These are phyloP conservation scores for Anthostomella pinea DNA, from an alignment of 2,329 filamentous ascomycete genomes.

Conservation along the genomic window DNA sequence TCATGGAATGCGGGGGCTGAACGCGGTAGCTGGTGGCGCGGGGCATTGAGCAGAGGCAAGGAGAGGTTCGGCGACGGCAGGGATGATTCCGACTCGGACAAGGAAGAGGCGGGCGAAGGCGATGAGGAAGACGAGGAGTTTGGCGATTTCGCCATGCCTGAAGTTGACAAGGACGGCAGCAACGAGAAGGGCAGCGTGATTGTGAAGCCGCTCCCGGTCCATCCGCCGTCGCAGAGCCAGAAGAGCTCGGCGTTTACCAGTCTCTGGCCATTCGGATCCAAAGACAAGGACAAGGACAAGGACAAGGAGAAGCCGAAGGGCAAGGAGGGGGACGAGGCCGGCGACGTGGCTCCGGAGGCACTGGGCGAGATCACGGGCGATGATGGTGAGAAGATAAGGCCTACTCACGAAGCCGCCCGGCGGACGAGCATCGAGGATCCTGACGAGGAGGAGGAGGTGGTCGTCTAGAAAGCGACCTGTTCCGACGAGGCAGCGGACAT, in stretches of 20 bases:
- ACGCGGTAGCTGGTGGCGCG: constrained; percentile 50
- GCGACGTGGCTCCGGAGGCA: constrained; percentile 28
- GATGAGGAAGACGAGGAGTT: constrained; percentile 53
- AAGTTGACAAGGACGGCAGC: constrained; percentile 40
- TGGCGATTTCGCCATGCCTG: constrained; percentile 67
- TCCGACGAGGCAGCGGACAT: constrained; percentile 8
- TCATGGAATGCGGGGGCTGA: constrained; percentile 30
- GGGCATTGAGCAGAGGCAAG: constrained; percentile 32
- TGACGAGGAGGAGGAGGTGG: constrained; percentile 43
- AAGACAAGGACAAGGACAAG: constrained; percentile 32
- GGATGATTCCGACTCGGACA: constrained; percentile 45
- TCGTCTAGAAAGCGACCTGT: constrained; percentile 29
- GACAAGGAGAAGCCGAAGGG: constrained; percentile 24
- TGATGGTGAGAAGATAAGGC: constrained; percentile 41
- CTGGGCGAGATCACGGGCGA: constrained; percentile 36
- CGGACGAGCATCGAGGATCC: constrained; percentile 60
- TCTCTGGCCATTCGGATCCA: constrained; percentile 53
- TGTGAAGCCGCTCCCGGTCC: constrained; percentile 53
- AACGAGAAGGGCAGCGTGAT: constrained; percentile 36
- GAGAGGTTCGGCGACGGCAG: constrained; percentile 40
- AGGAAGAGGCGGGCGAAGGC: constrained; percentile 23
- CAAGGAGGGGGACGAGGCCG: constrained; percentile 36
- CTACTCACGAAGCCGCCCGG: constrained; percentile 50
- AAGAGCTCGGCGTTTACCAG: constrained; percentile 45
- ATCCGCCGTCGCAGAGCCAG: constrained; percentile 42